These are phyloP conservation scores for Rosa chinensis DNA, from an alignment of 306 rosid genomes.

Conservation along the genomic window DNA sequence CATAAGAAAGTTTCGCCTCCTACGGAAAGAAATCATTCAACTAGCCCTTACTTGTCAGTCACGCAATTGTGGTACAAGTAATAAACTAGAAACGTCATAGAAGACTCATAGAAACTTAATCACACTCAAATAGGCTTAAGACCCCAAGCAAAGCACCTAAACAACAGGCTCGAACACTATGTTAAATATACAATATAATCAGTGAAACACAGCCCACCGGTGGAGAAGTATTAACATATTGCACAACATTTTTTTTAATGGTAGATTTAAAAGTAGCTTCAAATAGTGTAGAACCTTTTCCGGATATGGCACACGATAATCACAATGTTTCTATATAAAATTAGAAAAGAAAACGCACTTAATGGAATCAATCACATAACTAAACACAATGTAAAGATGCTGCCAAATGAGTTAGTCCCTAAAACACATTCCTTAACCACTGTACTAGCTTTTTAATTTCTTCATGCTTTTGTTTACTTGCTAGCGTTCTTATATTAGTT, in stretches of 20 bases:
- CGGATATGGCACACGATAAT: neutral
- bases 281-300: neutral
- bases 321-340: neutral
- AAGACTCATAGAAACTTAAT: too few species aligned
- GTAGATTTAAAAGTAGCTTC: neutral
- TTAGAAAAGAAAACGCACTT: constrained; percentile 11
- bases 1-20: too few species aligned
- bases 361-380: neutral
- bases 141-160: too few species aligned
- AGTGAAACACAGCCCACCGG: too few species aligned
- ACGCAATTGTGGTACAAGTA: too few species aligned
- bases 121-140: too few species aligned
- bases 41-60: too few species aligned
- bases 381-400: neutral
- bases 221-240: too few species aligned
- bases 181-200: too few species aligned
- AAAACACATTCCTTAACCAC: constrained; percentile 7
- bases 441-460: neutral
- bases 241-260: neutral
- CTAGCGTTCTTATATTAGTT: neutral
- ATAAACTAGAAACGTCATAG: too few species aligned
- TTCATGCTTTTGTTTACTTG: neutral
- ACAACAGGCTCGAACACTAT: too few species aligned
- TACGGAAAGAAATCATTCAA: too few species aligned
- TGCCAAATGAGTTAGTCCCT: neutral